phyloP scores from a whole-genome alignment of 2,329 filamentous ascomycete genomes.

The Aspergillus sp. region DNA sequence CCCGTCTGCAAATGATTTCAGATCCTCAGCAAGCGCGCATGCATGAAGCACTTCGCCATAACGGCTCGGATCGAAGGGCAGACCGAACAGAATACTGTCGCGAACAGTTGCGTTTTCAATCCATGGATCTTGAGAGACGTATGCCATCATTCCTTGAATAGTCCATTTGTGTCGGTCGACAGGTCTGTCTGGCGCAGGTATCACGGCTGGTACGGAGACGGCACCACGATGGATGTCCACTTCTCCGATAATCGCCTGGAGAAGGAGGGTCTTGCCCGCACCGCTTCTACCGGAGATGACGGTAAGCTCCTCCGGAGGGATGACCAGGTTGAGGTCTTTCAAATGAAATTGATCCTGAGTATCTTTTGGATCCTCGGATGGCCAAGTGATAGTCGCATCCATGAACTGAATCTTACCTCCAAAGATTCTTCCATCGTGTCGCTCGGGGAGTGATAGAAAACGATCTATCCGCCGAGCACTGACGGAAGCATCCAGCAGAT shows the following conservation, averaged over 20 bases:
- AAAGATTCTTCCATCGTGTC: conserved; percentile 51
- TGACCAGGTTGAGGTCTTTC: conserved; percentile 61
- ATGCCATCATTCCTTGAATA: conserved; percentile 66
- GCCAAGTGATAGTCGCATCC: conserved; percentile 71
- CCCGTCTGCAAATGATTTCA: conserved; percentile 70
- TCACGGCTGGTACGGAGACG: conserved; percentile 49
- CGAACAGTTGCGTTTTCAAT: conserved; percentile 76
- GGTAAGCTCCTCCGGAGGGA: conserved; percentile 67
- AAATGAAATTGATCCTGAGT: conserved; percentile 62
- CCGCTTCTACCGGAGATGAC: conserved; percentile 76
- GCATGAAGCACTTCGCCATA: conserved; percentile 68
- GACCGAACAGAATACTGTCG: conserved; percentile 73
- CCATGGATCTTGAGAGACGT: conserved; percentile 75
- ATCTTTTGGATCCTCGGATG: conserved; percentile 59
- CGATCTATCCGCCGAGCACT: conserved; percentile 67
- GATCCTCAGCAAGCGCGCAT: conserved; percentile 70
- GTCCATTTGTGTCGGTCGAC: conserved; percentile 62
- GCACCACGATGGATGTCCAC: conserved; percentile 64
- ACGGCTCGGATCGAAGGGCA: conserved; percentile 63
- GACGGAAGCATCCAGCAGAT: conserved; percentile 67
- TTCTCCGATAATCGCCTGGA: conserved; percentile 72
- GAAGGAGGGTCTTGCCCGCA: conserved; percentile 71
- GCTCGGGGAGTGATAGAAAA: conserved; percentile 66
- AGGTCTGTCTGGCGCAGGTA: conserved; percentile 52
- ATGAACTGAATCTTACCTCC: conserved; percentile 64